These are phyloP conservation scores for Aureobasidium zeae DNA, from an alignment of 2,329 filamentous ascomycete genomes.

Conservation along the genomic window DNA sequence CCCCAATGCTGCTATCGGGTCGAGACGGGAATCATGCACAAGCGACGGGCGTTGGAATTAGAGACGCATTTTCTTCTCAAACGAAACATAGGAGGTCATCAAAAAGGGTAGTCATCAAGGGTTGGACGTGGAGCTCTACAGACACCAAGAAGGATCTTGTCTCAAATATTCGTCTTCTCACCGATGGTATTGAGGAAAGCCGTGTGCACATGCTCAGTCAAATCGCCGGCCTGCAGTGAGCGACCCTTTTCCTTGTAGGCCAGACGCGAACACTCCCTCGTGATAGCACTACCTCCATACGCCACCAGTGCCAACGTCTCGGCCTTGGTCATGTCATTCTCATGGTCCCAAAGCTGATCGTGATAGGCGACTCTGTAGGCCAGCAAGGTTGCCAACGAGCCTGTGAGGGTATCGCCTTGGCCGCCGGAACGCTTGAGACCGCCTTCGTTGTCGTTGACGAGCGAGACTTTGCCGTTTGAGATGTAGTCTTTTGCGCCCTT, in stretches of 20 bases:
- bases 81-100: slow-evolving; percentile 2
- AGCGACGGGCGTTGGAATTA: no score
- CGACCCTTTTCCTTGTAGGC: slow-evolving; percentile 81
- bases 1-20: no score
- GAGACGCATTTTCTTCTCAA: background rate
- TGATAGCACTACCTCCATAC: slow-evolving; percentile 79
- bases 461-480: slow-evolving; percentile 66
- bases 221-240: slow-evolving; percentile 81
- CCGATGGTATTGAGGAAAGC: slow-evolving; percentile 76
- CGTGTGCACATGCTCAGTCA: slow-evolving; percentile 80
- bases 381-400: slow-evolving; percentile 76
- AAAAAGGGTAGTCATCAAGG: slow-evolving; percentile 5
- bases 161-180: slow-evolving; percentile 38
- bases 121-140: no score
- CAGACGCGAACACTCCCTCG: slow-evolving; percentile 78
- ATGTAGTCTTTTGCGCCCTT: slow-evolving; percentile 80
- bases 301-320: slow-evolving; percentile 66
- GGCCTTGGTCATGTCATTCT: slow-evolving; percentile 43
- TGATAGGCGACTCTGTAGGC: slow-evolving; percentile 83
- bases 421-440: slow-evolving; percentile 86
- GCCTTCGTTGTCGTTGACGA: slow-evolving; percentile 67
- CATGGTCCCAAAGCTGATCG: slow-evolving; percentile 65
- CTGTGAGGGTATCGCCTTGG: slow-evolving; percentile 91
- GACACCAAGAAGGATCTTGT: no score
- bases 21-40: no score